Conservation (phyloP, 495 filamentous ascomycete genomes). For the Hapsidospora chrysogenum region DNA sequence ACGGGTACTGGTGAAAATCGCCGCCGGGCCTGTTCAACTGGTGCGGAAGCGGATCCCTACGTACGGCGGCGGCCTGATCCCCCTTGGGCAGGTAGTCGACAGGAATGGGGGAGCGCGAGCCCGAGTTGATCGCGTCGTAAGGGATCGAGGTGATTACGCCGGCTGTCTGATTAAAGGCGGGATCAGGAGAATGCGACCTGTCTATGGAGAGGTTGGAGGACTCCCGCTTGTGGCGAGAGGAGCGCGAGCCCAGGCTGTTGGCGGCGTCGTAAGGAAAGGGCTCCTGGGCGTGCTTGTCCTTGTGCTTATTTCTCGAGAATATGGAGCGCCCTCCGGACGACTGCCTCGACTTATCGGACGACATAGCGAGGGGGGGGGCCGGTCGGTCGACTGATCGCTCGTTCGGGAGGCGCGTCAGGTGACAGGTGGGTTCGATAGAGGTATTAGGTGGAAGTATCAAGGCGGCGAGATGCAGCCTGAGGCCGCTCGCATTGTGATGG, state of each 20-base stretch:
- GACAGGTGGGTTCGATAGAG: slow-evolving; percentile 1
- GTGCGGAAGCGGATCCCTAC: slow-evolving; percentile 62
- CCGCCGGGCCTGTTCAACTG: slow-evolving; percentile 59
- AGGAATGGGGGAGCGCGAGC: slow-evolving; percentile 52
- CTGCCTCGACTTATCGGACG: slow-evolving; percentile 66
- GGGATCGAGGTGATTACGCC: slow-evolving; percentile 83
- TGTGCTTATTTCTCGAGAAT: slow-evolving; percentile 75
- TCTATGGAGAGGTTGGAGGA: slow-evolving; percentile 59
- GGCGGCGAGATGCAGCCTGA: slow-evolving; percentile 8
- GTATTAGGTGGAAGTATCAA: not conserved
- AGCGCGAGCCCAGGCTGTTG: slow-evolving; percentile 44
- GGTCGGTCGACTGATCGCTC: slow-evolving; percentile 15
- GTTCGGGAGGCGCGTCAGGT: slow-evolving; percentile 2
- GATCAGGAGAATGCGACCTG: slow-evolving; percentile 32
- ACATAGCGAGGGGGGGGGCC: no score
- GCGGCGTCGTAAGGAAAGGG: slow-evolving; percentile 34
- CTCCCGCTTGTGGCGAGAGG: slow-evolving; percentile 65
- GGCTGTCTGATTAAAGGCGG: slow-evolving; percentile 50
- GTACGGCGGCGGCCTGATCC: slow-evolving; percentile 38
- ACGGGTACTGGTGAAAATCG: slow-evolving; percentile 86
- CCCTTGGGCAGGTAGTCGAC: slow-evolving; percentile 60
- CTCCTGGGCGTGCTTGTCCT: slow-evolving; percentile 42
- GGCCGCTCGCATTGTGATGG: slow-evolving; percentile 21
- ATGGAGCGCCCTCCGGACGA: slow-evolving; percentile 58
- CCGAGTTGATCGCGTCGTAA: slow-evolving; percentile 57